Base-by-base conservation (phyloP, 305 asterid genomes). In the Caryopteris hybrid region DNA sequence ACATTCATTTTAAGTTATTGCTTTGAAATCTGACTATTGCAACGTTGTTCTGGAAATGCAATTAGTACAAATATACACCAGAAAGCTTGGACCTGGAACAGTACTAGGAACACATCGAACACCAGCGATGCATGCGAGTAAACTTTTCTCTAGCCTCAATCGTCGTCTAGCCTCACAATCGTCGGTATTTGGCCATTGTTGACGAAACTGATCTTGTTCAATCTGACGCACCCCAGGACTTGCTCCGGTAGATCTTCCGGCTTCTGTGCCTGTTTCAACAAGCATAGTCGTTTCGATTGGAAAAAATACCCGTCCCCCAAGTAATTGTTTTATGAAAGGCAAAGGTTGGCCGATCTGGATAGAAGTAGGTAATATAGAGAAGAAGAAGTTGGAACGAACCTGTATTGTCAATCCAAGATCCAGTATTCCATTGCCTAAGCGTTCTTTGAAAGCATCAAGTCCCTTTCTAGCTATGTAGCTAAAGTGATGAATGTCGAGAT, bases 121-220 rank as follows among this genome's bases (percentile, higher is more conserved):
- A n/a, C n/a, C n/a, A n/a, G n/a, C n/a, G n/a, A n/a, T n/a, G n/a
- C n/a, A n/a, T 33, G 52, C n/a, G 20, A 12, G 55, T 11, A 42
- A 50, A 68, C 25, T 11, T 33, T 38, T n/a, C n/a, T n/a, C n/a
- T 69, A 55, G 60, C n/a, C 50, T 60, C 61, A 79, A 6, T 87
- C 86, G 16, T 88, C 91, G 25, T 83, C 90, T 47, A 79, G 69
- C 78, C 78, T 84, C 81, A 86, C 73, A 61, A 91, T 72, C 2
- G 83, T 87, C 12, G 99, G 97, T 73, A 94, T 87, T 72, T 88
- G 92, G 16, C 96, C 96, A 66, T 78, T 82, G 76, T 94, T 86
- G 31, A 72, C 81, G 55, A 81, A 85, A 64, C 79, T 87, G 50
- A 83, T 79, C 83, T 79, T 79, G 77, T 85, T 83, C 80, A 85